phyloP scores from a whole-genome alignment of 2,329 filamentous ascomycete genomes.

The Pleoardoris graminearum region DNA sequence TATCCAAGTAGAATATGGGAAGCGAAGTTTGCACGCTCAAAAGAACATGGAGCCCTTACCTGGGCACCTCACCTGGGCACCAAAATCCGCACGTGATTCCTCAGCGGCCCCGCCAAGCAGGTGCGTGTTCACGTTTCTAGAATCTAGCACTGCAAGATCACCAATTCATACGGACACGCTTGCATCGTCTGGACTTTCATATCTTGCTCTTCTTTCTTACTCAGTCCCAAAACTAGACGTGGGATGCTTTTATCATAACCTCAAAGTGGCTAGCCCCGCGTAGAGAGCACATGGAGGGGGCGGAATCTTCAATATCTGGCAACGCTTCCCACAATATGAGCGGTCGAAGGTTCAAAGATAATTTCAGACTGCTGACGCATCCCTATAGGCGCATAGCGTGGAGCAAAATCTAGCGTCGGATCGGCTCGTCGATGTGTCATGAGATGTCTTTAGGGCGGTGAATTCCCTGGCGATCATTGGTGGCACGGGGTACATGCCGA shows the following conservation, averaged over 20 bases:
- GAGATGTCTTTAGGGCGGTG: no score
- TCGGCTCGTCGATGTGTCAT: background rate
- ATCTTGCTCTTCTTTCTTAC: background rate
- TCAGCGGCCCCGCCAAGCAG: no score
- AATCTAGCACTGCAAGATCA: no score
- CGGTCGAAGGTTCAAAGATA: background rate
- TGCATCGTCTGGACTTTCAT: background rate
- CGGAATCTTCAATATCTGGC: background rate
- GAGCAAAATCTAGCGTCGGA: background rate
- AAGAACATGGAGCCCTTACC: no score
- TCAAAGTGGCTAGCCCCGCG: constrained; percentile 1
- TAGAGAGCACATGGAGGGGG: constrained; percentile 1
- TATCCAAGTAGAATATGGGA: background rate
- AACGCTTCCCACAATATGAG: background rate
- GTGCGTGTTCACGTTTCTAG: no score
- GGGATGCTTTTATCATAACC: background rate
- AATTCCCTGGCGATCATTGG: background rate
- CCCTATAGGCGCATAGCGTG: no score
- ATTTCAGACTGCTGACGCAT: background rate
- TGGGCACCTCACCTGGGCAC: no score
- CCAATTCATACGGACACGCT: no score
- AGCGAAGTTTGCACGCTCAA: background rate
- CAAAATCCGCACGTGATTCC: no score
- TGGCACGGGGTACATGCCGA: background rate
- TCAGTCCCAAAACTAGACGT: background rate